phyloP scores from a whole-genome alignment of 352 stramenopile species.

The Phytopythium ostracodes region DNA sequence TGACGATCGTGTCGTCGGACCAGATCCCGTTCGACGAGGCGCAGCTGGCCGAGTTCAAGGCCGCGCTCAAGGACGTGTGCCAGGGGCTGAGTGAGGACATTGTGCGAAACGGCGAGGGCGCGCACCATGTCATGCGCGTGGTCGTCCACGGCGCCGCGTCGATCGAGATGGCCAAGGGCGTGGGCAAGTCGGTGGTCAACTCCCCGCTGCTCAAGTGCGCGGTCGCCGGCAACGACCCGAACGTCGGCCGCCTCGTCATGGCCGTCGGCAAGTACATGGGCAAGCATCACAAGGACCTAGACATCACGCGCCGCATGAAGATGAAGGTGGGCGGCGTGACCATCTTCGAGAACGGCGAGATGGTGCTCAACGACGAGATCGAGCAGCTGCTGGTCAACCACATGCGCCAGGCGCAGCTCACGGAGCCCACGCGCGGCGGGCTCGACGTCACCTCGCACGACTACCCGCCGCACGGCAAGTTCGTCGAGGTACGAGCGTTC shows the following conservation, averaged over 20 bases:
- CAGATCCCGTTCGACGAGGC: conserved; percentile 85
- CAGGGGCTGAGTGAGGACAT: conserved; percentile 94
- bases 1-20: conserved; percentile 93
- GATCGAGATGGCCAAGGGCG: conserved; percentile 75
- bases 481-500: conserved; percentile 79
- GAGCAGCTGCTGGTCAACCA: conserved; percentile 92
- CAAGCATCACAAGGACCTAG: conserved; percentile 86
- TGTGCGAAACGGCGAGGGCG: conserved; percentile 98
- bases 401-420: conserved; percentile 93
- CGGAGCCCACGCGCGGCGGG: conserved; percentile 68
- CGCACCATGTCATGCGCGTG: conserved; percentile 96
- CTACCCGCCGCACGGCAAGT: conserved; percentile 94
- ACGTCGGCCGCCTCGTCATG: conserved; percentile 96
- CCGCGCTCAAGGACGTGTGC: conserved; percentile 91
- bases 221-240: conserved; percentile 97
- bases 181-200: conserved; percentile 93
- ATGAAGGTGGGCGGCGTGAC: conserved; percentile 88
- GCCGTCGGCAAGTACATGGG: conserved; percentile 96
- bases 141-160: conserved; percentile 84
- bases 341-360: conserved; percentile 95
- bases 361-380: conserved; percentile 90
- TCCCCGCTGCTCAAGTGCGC: conserved; percentile 98
- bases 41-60: conserved; percentile 88
- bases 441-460: conserved; percentile 77
- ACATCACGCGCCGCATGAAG: conserved; percentile 75